A percentile compares a stretch with the other conserved stretches of the same genome.
Conservation (phyloP, 306 rosid species). For the Luffa acutangula region DNA sequence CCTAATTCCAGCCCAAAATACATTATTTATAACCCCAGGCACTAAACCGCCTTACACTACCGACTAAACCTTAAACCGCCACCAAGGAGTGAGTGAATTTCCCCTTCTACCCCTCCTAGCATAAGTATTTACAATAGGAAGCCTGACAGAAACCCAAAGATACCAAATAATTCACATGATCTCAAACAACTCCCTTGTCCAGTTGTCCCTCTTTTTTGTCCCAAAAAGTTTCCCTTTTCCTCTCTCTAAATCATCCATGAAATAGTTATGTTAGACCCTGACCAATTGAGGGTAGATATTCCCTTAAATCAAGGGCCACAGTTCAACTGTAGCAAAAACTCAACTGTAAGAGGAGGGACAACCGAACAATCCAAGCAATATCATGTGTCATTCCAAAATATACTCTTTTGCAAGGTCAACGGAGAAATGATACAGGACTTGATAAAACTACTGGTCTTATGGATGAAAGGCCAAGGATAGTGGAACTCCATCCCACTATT, state of each 20-base stretch:
- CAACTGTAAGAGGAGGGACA: background rate
- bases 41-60: no score
- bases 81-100: no score
- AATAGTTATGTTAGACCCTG: background rate
- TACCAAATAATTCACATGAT: background rate
- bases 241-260: background rate
- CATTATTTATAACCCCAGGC: no score
- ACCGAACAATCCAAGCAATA: background rate
- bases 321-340: background rate
- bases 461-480: background rate
- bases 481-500: background rate
- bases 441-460: background rate
- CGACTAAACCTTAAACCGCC: no score
- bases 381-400: background rate
- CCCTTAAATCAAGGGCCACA: background rate
- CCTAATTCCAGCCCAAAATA: no score
- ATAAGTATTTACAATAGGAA: no score
- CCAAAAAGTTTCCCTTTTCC: background rate
- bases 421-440: background rate
- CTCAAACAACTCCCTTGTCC: background rate
- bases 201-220: conserved; percentile 1
- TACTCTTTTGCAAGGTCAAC: background rate
- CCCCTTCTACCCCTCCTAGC: no score
- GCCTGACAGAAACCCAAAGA: background rate
- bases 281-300: background rate